phyloP scores from a whole-genome alignment of 73 alveolate genomes.

The Symbiodinium pilosum region DNA sequence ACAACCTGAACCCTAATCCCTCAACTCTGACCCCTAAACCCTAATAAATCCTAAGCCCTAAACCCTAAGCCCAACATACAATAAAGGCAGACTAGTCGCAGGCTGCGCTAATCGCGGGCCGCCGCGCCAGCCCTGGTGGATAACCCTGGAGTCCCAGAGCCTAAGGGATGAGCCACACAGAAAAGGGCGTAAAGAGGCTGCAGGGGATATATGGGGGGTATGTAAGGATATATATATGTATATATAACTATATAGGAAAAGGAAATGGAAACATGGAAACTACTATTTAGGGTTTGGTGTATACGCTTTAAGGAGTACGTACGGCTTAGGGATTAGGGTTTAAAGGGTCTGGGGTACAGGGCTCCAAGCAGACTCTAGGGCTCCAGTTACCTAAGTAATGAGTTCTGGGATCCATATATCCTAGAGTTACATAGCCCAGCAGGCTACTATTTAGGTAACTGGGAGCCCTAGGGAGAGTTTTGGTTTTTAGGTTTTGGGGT shows the following conservation, averaged over 20 bases:
- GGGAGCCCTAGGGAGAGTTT: too few relatives aligned
- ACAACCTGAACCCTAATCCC: too few relatives aligned
- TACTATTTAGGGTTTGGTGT: background rate
- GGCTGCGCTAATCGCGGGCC: slow-evolving; percentile 79
- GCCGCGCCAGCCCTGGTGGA: slow-evolving; percentile 92
- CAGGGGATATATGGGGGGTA: background rate
- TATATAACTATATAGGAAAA: too few relatives aligned
- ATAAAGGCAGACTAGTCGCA: background rate
- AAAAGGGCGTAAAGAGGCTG: background rate
- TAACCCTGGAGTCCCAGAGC: slow-evolving; percentile 72
- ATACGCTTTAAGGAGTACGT: background rate
- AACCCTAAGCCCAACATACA: background rate
- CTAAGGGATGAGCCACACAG: background rate
- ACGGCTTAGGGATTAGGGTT: background rate
- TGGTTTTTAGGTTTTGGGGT: background rate
- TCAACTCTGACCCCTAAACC: too few relatives aligned
- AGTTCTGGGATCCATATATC: background rate
- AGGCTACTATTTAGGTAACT: too few relatives aligned
- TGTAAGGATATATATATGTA: too few relatives aligned
- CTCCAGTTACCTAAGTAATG: background rate
- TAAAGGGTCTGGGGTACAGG: background rate
- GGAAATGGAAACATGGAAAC: too few relatives aligned
- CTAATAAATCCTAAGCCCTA: background rate
- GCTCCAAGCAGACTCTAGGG: background rate
- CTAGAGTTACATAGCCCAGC: background rate